Conservation (phyloP, 1,139 yeast genomes). For the Torulaspora pretoriensis region DNA sequence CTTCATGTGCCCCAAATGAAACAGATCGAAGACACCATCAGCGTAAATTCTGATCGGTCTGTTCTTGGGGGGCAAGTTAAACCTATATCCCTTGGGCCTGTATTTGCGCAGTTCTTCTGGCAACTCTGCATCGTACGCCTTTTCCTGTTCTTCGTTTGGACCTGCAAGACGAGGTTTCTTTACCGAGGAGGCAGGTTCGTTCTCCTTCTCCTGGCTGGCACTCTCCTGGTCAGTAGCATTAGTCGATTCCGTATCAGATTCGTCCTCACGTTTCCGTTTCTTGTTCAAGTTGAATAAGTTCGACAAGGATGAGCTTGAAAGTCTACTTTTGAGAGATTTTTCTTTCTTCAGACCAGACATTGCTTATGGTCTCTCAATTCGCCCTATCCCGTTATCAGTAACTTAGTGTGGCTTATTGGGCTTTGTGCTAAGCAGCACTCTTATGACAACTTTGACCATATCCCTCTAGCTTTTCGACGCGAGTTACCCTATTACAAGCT, state of each 20-base stretch:
- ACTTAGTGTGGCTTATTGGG: background rate
- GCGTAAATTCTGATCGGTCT: slow-evolving; percentile 91
- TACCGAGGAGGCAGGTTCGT: slow-evolving; percentile 26
- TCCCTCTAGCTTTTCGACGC: background rate
- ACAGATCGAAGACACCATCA: slow-evolving; percentile 94
- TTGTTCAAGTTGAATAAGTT: slow-evolving; percentile 32
- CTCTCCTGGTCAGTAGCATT: background rate
- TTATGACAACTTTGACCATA: background rate
- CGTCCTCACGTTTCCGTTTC: slow-evolving; percentile 23
- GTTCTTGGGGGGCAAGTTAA: slow-evolving; percentile 80
- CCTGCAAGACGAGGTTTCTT: slow-evolving; percentile 23
- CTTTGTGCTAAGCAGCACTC: slow-evolving; percentile 1
- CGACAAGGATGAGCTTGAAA: slow-evolving; percentile 31
- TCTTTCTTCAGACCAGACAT: slow-evolving; percentile 17
- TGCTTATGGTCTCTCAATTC: background rate
- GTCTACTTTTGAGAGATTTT: slow-evolving; percentile 27
- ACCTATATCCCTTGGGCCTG: slow-evolving; percentile 64
- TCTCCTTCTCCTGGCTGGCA: slow-evolving; percentile 25
- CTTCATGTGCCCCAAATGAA: slow-evolving; percentile 96
- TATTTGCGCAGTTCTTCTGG: slow-evolving; percentile 63
- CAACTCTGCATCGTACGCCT: slow-evolving; percentile 51
- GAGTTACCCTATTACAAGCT: background rate
- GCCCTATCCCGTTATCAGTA: background rate
- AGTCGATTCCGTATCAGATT: slow-evolving; percentile 12
- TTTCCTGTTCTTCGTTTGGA: slow-evolving; percentile 42